Conservation (phyloP, 768 basidiomycete species). For the Kwoniella mangroviensis region DNA sequence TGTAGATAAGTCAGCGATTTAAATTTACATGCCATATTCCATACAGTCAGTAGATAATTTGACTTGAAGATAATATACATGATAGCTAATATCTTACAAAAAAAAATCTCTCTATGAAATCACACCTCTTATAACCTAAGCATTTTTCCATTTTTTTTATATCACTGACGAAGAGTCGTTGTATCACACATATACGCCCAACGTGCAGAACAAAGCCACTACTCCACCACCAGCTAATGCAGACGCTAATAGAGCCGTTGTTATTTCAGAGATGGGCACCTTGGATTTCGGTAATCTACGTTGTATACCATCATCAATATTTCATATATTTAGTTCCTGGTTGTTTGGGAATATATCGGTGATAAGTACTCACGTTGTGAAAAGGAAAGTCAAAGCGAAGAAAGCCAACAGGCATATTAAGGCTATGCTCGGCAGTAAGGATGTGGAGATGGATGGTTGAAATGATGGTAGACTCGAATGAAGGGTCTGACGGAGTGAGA, state of each 20-base stretch:
- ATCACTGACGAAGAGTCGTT: constrained; percentile 27
- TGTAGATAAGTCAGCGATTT: neutral
- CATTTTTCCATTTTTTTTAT: neutral
- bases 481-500: constrained; percentile 61
- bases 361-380: constrained; percentile 66
- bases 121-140: neutral
- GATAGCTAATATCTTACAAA: constrained; percentile 2
- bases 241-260: constrained; percentile 74
- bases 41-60: neutral
- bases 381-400: constrained; percentile 87
- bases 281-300: constrained; percentile 74
- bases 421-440: constrained; percentile 74
- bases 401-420: constrained; percentile 73
- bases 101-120: neutral
- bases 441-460: constrained; percentile 69
- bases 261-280: constrained; percentile 69
- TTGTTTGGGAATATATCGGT: neutral
- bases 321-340: too few species aligned
- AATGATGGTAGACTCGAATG: constrained; percentile 74
- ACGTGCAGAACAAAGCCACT: constrained; percentile 84
- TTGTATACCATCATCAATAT: neutral
- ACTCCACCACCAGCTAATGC: constrained; percentile 83
- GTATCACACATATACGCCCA: constrained; percentile 75
- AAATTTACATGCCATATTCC: neutral
- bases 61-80: neutral